A percentile compares a stretch with the other conserved stretches of the same genome.
Conservation (phyloP, 2,329 filamentous ascomycete species). For the Aspergillus felis region DNA sequence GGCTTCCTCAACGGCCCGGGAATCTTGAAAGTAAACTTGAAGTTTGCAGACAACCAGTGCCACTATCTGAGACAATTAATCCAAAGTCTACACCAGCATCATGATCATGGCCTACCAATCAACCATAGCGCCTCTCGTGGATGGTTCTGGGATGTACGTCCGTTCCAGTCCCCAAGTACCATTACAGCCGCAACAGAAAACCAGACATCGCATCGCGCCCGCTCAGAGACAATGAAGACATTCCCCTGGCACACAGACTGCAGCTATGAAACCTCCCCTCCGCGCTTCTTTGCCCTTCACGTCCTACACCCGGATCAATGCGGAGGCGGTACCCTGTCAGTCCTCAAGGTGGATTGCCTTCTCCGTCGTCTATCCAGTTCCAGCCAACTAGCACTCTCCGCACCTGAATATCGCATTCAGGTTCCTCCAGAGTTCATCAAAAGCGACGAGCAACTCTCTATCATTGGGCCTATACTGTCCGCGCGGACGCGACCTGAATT, state of each 20-base stretch:
- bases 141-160: slow-evolving; percentile 46
- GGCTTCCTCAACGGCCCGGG: slow-evolving; percentile 14
- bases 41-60: slow-evolving; percentile 32
- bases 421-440: slow-evolving; percentile 34
- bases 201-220: slow-evolving; percentile 31
- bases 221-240: slow-evolving; percentile 41
- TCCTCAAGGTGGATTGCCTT: slow-evolving; percentile 33
- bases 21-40: slow-evolving; percentile 35
- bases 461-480: slow-evolving; percentile 21
- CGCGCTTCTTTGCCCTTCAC: slow-evolving; percentile 42
- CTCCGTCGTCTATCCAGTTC: slow-evolving; percentile 22
- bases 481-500: not conserved
- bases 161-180: slow-evolving; percentile 2
- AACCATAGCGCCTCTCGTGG: slow-evolving; percentile 40
- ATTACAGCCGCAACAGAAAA: slow-evolving; percentile 15
- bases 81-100: slow-evolving; percentile 29
- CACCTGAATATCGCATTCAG: slow-evolving; percentile 22
- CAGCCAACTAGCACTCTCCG: slow-evolving; percentile 13
- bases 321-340: slow-evolving; percentile 41
- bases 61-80: slow-evolving; percentile 35
- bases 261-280: slow-evolving; percentile 39
- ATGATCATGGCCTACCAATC: slow-evolving; percentile 39
- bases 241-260: slow-evolving; percentile 47
- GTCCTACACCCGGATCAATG: slow-evolving; percentile 39
- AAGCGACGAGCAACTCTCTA: slow-evolving; percentile 7